These are phyloP conservation scores for Candida piceae DNA, from an alignment of 805 yeast species.

Conservation along the genomic window DNA sequence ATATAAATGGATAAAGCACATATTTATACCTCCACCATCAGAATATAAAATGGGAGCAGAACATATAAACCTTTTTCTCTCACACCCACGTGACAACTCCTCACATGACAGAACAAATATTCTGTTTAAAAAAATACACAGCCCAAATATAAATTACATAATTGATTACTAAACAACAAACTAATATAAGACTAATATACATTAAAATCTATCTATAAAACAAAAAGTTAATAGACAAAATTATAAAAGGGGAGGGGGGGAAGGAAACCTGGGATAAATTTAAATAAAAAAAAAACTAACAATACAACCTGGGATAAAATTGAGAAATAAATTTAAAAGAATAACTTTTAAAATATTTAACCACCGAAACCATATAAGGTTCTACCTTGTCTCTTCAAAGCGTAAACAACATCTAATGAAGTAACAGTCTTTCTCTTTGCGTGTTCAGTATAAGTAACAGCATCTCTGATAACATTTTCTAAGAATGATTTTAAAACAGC, in stretches of 20 bases:
- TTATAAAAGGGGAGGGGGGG: background rate
- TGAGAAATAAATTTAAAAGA: no score
- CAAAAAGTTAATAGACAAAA: background rate
- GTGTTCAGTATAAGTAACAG: conserved; percentile 99
- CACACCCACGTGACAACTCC: no score
- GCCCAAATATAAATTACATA: no score
- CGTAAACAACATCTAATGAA: conserved; percentile 96
- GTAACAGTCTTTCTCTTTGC: conserved; percentile 99
- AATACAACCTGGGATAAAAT: no score
- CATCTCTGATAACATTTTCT: conserved; percentile 97
- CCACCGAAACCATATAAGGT: conserved; percentile 99
- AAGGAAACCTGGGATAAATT: background rate
- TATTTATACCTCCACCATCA: no score
- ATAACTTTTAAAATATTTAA: conserved; percentile 37
- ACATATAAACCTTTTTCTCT: no score
- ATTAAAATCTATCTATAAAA: background rate
- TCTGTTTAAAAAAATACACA: no score
- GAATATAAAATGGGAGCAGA: no score
- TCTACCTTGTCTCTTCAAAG: conserved; percentile 99
- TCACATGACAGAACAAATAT: no score
- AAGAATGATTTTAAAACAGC: conserved; percentile 92
- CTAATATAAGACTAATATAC: background rate
- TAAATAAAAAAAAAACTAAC: background rate
- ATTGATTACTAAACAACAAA: no score
- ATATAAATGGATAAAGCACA: no score